Evolutionary conservation across 2,329 filamentous ascomycete species (phyloP), one percentile per base, ranked within the genome.

Genomic region (Microthyrium microscopicum): DNA sequence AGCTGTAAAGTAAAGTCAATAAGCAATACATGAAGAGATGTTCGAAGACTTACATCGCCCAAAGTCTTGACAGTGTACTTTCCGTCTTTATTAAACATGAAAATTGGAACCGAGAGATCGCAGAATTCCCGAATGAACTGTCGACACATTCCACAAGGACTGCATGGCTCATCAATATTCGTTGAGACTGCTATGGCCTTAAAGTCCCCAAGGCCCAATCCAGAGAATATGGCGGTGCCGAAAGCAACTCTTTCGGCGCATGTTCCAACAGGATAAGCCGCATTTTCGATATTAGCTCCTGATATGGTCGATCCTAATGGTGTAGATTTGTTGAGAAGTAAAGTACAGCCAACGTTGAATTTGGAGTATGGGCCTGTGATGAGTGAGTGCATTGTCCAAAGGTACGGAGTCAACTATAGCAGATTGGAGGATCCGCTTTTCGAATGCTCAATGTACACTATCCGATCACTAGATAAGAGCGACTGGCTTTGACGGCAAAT

Each of bases 231-330:
- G 16, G 87, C 87, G 25, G 74, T 83, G 5, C 72, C 79, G 43
- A 95, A 66, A 2, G 82, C 84, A n/a, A 87, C 81, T 38, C 87
- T 67, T 66, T 98, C 89, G 11, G 89, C 89, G 55, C 89, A 95
- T 3, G 81, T 91, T n/a, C 83, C 83, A 5, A 94, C 85, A 0
- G 89, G 87, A 52, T 92, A 95, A 19, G 78, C 64, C 1, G 83
- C 85, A 52, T 95, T 94, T 60, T 98, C 89, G 40, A 95, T 46
- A 36, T 57, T 57, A 41, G 81, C 84, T 35, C 89, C 89, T 29
- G 68, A 61, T 37, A 84, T 64, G 44, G 65, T 71, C 37, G 45
- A 41, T 3, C 65, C 68, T 20, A 63, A 56, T 8, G 54, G 40
- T 5, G 32, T 8, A 6, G 45, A 26, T 13, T 26, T 18, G 18